phyloP scores from a whole-genome alignment of 495 filamentous ascomycete species.

The Astrocystis sublimbata region DNA sequence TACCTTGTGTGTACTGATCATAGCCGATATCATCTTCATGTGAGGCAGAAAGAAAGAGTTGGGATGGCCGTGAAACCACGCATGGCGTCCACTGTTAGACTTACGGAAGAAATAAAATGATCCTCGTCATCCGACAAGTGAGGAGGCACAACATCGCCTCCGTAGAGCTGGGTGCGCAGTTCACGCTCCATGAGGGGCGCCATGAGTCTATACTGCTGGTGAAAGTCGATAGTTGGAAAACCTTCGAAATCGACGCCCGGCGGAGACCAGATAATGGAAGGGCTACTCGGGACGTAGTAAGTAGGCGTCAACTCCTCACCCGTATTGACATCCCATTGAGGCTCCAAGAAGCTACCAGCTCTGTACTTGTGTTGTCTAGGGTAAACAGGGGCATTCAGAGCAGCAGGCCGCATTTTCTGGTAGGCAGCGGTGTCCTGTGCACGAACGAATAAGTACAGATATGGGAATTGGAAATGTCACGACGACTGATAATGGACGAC shows the following conservation, averaged over 20 bases:
- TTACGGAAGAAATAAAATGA: constrained; percentile 6
- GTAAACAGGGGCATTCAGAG: not conserved
- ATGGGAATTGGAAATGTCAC: not conserved
- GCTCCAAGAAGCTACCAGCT: not conserved
- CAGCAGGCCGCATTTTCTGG: constrained; percentile 19
- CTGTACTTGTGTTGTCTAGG: constrained; percentile 1
- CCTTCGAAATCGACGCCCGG: constrained; percentile 20
- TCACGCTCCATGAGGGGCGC: constrained; percentile 19
- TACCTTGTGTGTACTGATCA: not conserved
- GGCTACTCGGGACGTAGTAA: constrained; percentile 24
- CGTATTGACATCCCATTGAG: constrained; percentile 22
- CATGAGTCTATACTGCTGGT: constrained; percentile 25
- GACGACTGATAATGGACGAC: not conserved
- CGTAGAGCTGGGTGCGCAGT: constrained; percentile 11
- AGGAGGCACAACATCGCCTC: not conserved
- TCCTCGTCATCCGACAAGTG: constrained; percentile 1
- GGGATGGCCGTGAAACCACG: not conserved
- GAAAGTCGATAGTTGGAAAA: constrained; percentile 1
- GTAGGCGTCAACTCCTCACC: constrained; percentile 27
- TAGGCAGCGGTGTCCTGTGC: constrained; percentile 7
- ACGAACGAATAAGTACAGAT: not conserved
- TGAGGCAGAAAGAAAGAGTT: not conserved
- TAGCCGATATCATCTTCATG: not conserved
- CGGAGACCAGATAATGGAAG: constrained; percentile 27
- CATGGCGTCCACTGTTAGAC: not conserved